Conservation (phyloP, 2,329 filamentous ascomycete species). For the Rhynchosporium graminicola region DNA sequence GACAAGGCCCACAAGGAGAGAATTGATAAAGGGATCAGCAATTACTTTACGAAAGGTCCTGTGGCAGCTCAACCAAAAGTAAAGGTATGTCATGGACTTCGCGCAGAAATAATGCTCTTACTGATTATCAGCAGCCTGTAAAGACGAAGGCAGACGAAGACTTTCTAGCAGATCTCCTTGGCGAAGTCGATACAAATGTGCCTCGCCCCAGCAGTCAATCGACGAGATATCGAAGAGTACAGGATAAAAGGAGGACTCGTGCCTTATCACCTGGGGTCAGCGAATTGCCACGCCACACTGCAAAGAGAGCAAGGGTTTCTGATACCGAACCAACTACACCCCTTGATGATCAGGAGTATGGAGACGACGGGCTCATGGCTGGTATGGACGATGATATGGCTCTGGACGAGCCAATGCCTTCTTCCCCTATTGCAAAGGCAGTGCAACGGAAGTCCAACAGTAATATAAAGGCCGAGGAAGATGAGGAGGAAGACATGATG, state of each 20-base stretch:
- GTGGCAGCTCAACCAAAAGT: constrained; percentile 69
- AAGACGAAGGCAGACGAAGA: constrained; percentile 86
- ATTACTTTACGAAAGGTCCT: constrained; percentile 85
- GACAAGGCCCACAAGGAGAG: constrained; percentile 83
- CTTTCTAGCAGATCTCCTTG: constrained; percentile 82
- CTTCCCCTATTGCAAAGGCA: constrained; percentile 81
- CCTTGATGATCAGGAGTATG: constrained; percentile 51
- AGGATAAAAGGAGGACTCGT: constrained; percentile 75
- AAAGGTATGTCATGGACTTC: constrained; percentile 60
- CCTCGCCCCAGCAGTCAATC: constrained; percentile 60
- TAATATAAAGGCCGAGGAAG: constrained; percentile 61
- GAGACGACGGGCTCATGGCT: constrained; percentile 58
- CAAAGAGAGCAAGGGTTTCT: constrained; percentile 59
- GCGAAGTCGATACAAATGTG: constrained; percentile 81
- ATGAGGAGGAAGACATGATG: constrained; percentile 81
- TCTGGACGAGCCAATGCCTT: constrained; percentile 86
- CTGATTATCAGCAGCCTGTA: constrained; percentile 54
- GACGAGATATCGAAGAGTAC: constrained; percentile 69
- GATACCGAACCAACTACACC: constrained; percentile 52
- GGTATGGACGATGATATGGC: constrained; percentile 62
- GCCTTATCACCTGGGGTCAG: constrained; percentile 73
- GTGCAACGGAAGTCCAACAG: constrained; percentile 67
- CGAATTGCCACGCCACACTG: constrained; percentile 49
- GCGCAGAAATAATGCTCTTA: neutral
- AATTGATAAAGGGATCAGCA: constrained; percentile 88